phyloP scores from a whole-genome alignment of 2,329 filamentous ascomycete genomes.

The Fusarium beomiforme region DNA sequence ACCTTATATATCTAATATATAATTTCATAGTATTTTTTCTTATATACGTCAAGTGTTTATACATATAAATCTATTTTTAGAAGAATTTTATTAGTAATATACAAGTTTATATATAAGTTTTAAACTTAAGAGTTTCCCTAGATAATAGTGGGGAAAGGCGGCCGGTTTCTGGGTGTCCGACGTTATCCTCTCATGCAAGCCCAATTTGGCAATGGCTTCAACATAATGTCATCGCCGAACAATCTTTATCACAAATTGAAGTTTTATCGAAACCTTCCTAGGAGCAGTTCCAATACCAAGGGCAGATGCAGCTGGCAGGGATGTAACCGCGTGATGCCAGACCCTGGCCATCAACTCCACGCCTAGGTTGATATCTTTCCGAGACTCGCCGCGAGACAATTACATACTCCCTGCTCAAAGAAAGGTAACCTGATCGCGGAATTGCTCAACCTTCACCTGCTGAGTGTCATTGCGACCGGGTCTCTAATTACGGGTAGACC shows the following conservation, averaged over 20 bases:
- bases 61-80: no score
- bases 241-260: not conserved
- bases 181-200: not conserved
- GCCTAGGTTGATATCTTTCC: not conserved
- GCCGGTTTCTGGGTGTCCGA: no score
- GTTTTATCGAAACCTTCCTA: no score
- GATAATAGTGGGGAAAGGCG: no score
- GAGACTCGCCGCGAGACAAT: conserved; percentile 14
- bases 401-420: not conserved
- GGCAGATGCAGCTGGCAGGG: not conserved
- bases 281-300: not conserved
- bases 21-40: no score
- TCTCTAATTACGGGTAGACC: not conserved
- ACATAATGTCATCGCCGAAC: not conserved
- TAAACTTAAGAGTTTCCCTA: no score
- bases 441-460: not conserved
- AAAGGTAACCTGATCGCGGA: conserved; percentile 8
- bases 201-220: not conserved
- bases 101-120: no score
- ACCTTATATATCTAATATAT: no score
- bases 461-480: conserved; percentile 19
- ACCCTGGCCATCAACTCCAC: conserved; percentile 1
- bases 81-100: no score
- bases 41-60: no score
- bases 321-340: conserved; percentile 13